Conservation (phyloP, 2,329 filamentous ascomycete species). For the Ilyonectria sp. region DNA sequence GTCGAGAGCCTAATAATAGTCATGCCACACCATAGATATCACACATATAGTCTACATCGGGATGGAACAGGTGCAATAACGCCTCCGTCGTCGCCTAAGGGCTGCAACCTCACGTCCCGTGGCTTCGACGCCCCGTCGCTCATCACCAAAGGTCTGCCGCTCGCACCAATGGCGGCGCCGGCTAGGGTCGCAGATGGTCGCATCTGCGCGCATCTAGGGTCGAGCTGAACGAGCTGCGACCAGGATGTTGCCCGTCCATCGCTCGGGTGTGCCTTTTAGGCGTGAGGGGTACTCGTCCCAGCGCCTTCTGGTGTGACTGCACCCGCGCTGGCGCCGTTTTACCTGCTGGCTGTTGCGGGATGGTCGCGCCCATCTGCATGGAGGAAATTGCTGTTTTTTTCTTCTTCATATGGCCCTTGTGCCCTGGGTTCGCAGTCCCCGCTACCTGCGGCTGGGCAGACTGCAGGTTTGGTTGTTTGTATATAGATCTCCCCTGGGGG, state of each 20-base stretch:
- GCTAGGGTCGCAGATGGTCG: neutral
- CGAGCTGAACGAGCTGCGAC: slow-evolving; percentile 16
- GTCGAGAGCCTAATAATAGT: neutral
- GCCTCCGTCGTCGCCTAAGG: neutral
- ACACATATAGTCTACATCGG: neutral
- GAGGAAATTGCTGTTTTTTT: neutral
- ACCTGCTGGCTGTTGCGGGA: neutral
- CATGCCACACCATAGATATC: neutral
- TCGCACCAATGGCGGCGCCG: neutral
- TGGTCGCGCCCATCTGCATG: neutral
- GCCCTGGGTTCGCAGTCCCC: neutral
- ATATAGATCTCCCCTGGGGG: slow-evolving; percentile 5
- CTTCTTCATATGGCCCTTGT: too few relatives aligned
- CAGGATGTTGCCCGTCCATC: neutral
- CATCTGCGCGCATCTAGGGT: slow-evolving; percentile 1
- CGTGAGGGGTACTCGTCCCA: neutral
- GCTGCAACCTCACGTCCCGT: neutral
- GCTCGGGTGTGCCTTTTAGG: neutral
- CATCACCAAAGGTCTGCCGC: neutral
- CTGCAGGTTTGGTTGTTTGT: neutral
- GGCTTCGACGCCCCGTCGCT: neutral
- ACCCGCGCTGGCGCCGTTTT: neutral
- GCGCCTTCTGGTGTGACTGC: neutral
- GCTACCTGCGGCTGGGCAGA: neutral
- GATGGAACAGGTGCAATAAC: neutral